These are phyloP conservation scores for Iberis amara DNA, from an alignment of 441 rosid species.

Conservation along the genomic window DNA sequence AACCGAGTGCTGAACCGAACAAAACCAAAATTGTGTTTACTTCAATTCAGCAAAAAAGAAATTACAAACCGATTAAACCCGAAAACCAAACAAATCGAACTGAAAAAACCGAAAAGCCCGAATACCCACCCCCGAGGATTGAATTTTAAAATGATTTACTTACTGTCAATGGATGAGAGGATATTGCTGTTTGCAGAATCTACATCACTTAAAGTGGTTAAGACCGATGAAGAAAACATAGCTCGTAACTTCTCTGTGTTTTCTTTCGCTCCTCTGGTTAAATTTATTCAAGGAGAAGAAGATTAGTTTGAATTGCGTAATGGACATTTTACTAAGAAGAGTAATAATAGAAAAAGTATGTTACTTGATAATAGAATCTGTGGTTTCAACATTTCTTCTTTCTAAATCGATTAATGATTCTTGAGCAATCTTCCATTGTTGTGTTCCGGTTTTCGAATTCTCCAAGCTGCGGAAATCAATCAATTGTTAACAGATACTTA, in stretches of 20 bases:
- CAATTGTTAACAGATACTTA: not conserved
- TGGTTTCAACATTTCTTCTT: constrained; percentile 60
- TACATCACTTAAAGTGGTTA: constrained; percentile 50
- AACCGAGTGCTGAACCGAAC: too few relatives aligned
- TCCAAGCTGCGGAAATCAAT: constrained; percentile 45
- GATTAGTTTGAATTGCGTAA: constrained; percentile 3
- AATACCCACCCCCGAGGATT: too few relatives aligned
- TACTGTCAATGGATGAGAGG: constrained; percentile 65
- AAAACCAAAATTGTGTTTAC: too few relatives aligned
- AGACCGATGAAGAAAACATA: constrained; percentile 65
- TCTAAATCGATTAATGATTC: constrained; percentile 73
- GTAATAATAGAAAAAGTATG: not conserved
- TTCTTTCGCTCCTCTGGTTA: constrained; percentile 60
- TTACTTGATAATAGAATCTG: constrained; percentile 77
- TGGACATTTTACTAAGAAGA: not conserved
- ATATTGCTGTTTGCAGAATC: constrained; percentile 52
- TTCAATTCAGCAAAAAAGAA: too few relatives aligned
- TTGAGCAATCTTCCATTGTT: constrained; percentile 82
- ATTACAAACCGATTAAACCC: too few relatives aligned
- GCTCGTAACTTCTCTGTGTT: constrained; percentile 54
- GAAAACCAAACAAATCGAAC: too few relatives aligned
- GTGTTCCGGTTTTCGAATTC: constrained; percentile 55
- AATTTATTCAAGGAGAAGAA: not conserved
- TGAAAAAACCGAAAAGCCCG: too few relatives aligned
- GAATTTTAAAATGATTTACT: constrained; percentile 33